Evolutionary conservation across 2,329 filamentous ascomycete genomes (phyloP).

Genomic region (Cercospora sp.): DNA sequence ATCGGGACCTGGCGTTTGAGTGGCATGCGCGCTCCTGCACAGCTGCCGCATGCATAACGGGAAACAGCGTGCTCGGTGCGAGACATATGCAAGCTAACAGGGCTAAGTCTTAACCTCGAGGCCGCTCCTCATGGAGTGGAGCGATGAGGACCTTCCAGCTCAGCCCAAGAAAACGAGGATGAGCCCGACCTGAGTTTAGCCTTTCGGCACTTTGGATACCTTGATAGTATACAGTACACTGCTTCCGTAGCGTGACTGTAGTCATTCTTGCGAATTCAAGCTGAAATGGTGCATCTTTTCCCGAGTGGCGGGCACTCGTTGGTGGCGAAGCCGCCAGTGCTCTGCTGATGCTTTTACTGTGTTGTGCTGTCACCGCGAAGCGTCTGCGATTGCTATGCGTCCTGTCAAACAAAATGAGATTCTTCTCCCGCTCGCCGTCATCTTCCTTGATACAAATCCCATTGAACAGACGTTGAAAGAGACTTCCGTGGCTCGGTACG

Average conservation of each 20-base stretch:
- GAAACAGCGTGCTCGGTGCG: conserved; percentile 8
- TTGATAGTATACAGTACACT: neutral
- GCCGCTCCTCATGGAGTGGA: conserved; percentile 1
- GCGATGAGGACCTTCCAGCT: neutral
- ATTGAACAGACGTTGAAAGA: conserved; percentile 20
- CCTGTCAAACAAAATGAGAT: conserved; percentile 19
- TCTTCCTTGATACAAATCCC: conserved; percentile 9
- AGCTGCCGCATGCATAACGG: conserved; percentile 6
- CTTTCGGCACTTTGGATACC: conserved; percentile 7
- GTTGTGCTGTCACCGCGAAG: conserved; percentile 25
- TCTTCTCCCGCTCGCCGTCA: conserved; percentile 13
- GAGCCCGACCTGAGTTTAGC: conserved; percentile 4
- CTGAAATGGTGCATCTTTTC: neutral
- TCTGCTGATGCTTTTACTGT: conserved; percentile 19
- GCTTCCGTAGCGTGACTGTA: neutral
- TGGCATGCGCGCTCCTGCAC: conserved; percentile 10
- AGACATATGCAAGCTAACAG: conserved; percentile 4
- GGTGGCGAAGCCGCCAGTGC: conserved; percentile 2
- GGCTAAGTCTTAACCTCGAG: neutral
- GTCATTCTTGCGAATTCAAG: neutral
- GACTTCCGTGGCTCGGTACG: conserved; percentile 25
- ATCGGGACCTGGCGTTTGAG: conserved; percentile 12
- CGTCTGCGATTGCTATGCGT: conserved; percentile 28
- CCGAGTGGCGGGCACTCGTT: neutral
- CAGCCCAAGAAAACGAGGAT: neutral